Percentiles rank a stretch among this genome's conserved stretches.
Conservation (phyloP, 495 filamentous ascomycete species). For the Aspergillus campestris region DNA sequence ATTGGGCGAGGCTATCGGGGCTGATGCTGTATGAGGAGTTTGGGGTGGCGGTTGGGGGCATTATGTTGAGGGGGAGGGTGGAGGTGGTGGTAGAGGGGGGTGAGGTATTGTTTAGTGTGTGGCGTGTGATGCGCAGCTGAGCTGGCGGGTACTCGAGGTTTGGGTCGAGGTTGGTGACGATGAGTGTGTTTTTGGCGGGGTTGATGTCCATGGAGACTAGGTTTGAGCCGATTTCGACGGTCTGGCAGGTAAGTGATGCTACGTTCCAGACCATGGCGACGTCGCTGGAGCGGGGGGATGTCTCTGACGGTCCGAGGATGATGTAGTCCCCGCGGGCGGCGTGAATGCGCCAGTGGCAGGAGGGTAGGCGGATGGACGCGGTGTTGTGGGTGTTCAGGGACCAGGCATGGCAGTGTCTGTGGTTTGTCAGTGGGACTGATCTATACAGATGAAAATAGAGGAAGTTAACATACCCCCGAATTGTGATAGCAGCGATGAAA, state of each 20-base stretch:
- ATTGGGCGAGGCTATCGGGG: not conserved
- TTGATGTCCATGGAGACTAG: conserved; percentile 8
- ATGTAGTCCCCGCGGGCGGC: conserved; percentile 13
- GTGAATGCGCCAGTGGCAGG: conserved; percentile 3
- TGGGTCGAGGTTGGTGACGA: conserved; percentile 6
- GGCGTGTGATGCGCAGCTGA: not conserved
- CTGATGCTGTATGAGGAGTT: not conserved
- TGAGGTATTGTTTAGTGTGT: too few species aligned
- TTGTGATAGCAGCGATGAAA: conserved; percentile 18
- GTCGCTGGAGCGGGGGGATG: not conserved
- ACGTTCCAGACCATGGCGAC: conserved; percentile 20
- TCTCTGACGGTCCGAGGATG: conserved; percentile 6
- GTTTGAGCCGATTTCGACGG: conserved; percentile 1
- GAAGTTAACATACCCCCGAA: conserved; percentile 15
- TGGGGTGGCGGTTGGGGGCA: too few species aligned
- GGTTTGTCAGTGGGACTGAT: not conserved
- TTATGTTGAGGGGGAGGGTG: too few species aligned
- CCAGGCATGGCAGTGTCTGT: conserved; percentile 28
- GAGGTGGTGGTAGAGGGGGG: too few species aligned
- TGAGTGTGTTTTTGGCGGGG: conserved; percentile 1
- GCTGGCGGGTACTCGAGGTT: not conserved
- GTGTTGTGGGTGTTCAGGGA: conserved; percentile 13
- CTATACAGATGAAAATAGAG: not conserved
- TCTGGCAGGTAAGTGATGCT: conserved; percentile 9
- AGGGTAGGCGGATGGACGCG: conserved; percentile 17